phyloP scores from a whole-genome alignment of 371 early-diverging fungal species.

The Entomophthora muscae region DNA sequence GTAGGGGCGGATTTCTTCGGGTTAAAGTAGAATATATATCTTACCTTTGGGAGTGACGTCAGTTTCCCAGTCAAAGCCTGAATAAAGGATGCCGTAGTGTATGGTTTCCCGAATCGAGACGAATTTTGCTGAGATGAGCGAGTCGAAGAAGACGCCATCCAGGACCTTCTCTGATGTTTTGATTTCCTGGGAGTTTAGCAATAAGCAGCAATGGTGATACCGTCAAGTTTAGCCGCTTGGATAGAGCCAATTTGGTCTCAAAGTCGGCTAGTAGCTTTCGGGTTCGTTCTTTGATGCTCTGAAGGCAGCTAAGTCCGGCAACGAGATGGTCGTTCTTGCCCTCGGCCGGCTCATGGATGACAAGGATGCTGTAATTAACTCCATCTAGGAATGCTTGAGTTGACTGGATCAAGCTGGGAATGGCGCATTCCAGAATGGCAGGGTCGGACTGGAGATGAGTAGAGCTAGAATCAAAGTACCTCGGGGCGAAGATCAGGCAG shows the following conservation, averaged over 20 bases:
- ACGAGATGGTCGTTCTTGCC: background rate
- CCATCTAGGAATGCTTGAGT: background rate
- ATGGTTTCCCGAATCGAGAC: constrained; percentile 44
- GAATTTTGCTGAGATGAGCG: constrained; percentile 61
- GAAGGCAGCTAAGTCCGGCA: background rate
- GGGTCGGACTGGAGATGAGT: background rate
- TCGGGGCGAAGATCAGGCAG: background rate
- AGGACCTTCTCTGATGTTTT: constrained; percentile 15
- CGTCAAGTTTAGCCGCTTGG: background rate
- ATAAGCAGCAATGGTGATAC: too few species aligned
- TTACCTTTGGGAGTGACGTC: constrained; percentile 51
- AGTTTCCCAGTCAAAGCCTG: constrained; percentile 72
- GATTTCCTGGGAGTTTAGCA: constrained; percentile 1
- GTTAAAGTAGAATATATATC: background rate
- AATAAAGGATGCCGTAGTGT: constrained; percentile 53
- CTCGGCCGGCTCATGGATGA: background rate
- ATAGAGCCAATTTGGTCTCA: background rate
- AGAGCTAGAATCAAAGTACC: background rate
- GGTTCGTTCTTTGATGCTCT: background rate
- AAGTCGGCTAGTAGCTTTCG: background rate
- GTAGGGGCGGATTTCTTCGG: constrained; percentile 65
- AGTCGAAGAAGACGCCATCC: constrained; percentile 62
- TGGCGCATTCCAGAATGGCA: constrained; percentile 3
- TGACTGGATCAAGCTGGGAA: background rate
- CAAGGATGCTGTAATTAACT: background rate